These are phyloP conservation scores for Verbascum thapsus DNA, from an alignment of 257 asterid genomes.

Conservation along the genomic window DNA sequence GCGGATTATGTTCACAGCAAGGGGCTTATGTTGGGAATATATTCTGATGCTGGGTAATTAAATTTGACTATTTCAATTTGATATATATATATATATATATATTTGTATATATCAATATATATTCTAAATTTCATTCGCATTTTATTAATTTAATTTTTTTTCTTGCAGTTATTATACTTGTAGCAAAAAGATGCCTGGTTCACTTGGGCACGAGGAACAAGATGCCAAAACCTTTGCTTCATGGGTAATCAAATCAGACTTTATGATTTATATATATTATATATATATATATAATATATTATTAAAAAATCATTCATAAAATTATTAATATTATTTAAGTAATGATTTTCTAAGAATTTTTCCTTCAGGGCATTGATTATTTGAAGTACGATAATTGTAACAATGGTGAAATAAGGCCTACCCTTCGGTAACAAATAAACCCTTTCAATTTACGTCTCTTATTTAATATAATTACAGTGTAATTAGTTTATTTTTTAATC, in stretches of 20 bases:
- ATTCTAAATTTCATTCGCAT: too few relatives aligned
- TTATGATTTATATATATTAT: too few relatives aligned
- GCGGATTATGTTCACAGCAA: conserved; percentile 88
- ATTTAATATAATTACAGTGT: too few relatives aligned
- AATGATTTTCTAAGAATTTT: neutral
- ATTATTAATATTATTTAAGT: too few relatives aligned
- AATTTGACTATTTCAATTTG: neutral
- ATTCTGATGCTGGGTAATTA: conserved; percentile 89
- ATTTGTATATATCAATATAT: too few relatives aligned
- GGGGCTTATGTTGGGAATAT: conserved; percentile 91
- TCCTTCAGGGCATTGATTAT: conserved; percentile 81
- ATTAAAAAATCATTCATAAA: too few relatives aligned
- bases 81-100: neutral
- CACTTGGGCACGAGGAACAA: conserved; percentile 86
- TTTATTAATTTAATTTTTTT: neutral
- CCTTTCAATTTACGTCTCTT: too few relatives aligned
- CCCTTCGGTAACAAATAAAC: conserved; percentile 59
- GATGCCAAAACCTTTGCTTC: conserved; percentile 84
- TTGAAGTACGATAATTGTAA: conserved; percentile 88
- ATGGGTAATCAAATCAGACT: conserved; percentile 53
- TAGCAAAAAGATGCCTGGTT: conserved; percentile 83
- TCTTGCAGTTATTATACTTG: conserved; percentile 73
- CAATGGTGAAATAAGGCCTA: conserved; percentile 71
- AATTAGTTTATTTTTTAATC: too few relatives aligned
- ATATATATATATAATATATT: too few relatives aligned